Conservation (phyloP, 257 asterid species). For the Solanum virginianum region DNA sequence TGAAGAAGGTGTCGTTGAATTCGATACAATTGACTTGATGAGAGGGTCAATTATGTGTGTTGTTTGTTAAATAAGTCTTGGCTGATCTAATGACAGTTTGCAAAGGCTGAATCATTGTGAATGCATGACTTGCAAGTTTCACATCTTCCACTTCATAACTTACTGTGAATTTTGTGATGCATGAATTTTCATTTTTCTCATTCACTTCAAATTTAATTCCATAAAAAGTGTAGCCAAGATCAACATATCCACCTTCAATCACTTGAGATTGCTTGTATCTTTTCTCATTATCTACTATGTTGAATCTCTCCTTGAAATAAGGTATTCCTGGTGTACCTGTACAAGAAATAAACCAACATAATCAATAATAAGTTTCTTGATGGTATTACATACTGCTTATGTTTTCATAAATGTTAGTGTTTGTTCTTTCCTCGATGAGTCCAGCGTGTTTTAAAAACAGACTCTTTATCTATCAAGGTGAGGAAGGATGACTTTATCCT, state of each 20-base stretch:
- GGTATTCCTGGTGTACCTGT: constrained; percentile 2
- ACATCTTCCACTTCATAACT: background rate
- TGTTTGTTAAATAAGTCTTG: background rate
- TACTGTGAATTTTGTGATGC: background rate
- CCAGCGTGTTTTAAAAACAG: too few relatives aligned
- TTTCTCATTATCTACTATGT: background rate
- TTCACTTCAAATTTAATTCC: background rate
- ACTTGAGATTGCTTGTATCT: background rate
- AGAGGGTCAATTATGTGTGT: background rate
- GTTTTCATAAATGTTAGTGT: background rate
- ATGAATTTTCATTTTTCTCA: background rate
- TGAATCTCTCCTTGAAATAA: background rate
- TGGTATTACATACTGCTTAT: background rate
- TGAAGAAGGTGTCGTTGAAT: background rate
- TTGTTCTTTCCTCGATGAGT: background rate
- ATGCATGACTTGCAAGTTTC: background rate
- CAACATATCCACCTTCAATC: background rate
- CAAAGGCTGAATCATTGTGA: background rate
- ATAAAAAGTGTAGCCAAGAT: background rate
- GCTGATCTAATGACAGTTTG: background rate
- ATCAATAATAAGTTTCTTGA: background rate
- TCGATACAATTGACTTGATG: background rate
- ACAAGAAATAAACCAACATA: background rate
- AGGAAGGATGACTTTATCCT: background rate
- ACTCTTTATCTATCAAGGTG: too few relatives aligned